phyloP scores from a whole-genome alignment of 345 rosid species.

The Populus euphratica region DNA sequence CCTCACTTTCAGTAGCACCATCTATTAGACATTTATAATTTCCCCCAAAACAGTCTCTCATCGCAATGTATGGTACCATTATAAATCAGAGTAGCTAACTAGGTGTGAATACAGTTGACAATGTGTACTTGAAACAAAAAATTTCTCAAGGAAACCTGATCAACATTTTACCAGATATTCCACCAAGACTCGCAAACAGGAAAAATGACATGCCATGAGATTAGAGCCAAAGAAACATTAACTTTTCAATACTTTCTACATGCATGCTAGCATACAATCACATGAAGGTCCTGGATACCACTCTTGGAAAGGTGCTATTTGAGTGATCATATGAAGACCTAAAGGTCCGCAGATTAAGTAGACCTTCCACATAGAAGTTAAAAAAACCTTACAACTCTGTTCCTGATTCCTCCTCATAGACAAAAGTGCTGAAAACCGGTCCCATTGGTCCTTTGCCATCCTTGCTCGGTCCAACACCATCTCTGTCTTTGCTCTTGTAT shows the following conservation, averaged over 20 bases:
- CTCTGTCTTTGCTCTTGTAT: conserved; percentile 50
- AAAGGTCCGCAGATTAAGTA: background rate
- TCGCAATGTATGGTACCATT: background rate
- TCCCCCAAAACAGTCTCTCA: background rate
- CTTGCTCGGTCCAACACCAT: conserved; percentile 34
- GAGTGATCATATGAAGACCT: background rate
- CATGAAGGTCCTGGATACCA: background rate
- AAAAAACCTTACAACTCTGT: conserved; percentile 79
- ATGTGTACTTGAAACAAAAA: background rate
- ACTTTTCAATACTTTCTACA: background rate
- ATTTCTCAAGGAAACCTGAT: background rate
- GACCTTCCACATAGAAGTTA: conserved; percentile 6
- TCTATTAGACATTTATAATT: background rate
- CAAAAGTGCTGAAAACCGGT: conserved; percentile 86
- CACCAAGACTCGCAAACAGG: background rate
- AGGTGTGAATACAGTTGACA: background rate
- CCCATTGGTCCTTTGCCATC: conserved; percentile 74
- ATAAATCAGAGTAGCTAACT: background rate
- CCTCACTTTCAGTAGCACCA: background rate
- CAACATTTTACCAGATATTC: background rate
- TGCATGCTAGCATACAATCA: background rate
- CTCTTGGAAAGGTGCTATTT: background rate
- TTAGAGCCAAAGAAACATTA: background rate
- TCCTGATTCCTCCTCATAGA: conserved; percentile 70
- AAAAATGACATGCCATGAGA: background rate